Percentiles rank a stretch among this genome's conserved stretches.
Conservation (phyloP, 2,329 filamentous ascomycete genomes). For the Akanthomyces uredinophilus region DNA sequence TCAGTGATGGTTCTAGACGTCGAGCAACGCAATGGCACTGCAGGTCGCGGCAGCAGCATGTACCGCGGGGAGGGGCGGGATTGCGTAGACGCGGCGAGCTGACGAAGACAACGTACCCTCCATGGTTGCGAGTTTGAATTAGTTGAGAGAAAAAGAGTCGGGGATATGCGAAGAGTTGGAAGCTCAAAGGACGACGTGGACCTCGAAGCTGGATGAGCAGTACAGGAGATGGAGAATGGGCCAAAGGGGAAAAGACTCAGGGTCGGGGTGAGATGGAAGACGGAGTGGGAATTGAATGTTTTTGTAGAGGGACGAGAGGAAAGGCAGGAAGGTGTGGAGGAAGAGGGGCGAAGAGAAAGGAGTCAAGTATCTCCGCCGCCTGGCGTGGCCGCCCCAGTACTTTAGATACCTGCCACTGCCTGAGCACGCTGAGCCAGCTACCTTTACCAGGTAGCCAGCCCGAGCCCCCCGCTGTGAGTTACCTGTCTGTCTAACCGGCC, state of each 20-base stretch:
- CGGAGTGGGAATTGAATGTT: conserved; percentile 16
- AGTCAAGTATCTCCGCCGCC: conserved; percentile 13
- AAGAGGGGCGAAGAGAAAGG: conserved; percentile 14
- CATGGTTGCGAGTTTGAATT: conserved; percentile 48
- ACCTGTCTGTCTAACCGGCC: not conserved
- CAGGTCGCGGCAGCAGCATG: conserved; percentile 12
- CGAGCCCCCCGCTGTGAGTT: not conserved
- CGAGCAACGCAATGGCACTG: conserved; percentile 16
- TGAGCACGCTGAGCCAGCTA: not conserved
- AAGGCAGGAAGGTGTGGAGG: conserved; percentile 16
- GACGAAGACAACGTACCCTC: conserved; percentile 42
- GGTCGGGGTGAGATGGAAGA: conserved; percentile 8
- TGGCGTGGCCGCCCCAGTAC: not conserved
- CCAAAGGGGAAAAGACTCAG: conserved; percentile 14
- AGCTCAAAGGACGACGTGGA: conserved; percentile 22
- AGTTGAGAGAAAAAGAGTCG: conserved; percentile 18
- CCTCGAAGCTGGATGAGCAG: conserved; percentile 16
- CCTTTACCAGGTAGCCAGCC: too few relatives aligned
- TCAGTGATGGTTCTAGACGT: conserved; percentile 34
- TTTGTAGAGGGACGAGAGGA: conserved; percentile 12
- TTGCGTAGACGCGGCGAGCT: conserved; percentile 24
- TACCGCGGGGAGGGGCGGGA: conserved; percentile 15
- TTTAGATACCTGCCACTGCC: not conserved
- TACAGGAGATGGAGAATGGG: conserved; percentile 16
- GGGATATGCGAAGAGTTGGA: conserved; percentile 18